Percentiles rank a stretch among this genome's conserved stretches.
phyloP scores from a whole-genome alignment of 192 early-diverging fungal genomes.

The Physocladia obscura region DNA sequence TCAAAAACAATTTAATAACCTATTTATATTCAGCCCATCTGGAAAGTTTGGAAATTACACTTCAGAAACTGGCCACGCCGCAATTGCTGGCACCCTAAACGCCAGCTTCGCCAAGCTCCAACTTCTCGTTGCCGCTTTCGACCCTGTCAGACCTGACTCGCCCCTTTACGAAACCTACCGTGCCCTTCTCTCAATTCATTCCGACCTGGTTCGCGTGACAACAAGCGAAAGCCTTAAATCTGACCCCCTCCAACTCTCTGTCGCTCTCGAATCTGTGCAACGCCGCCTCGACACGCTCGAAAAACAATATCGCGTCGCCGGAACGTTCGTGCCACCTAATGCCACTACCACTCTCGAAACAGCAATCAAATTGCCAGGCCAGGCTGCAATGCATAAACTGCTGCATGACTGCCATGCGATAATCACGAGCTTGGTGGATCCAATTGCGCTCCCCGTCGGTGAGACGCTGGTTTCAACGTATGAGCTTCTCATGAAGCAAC shows the following conservation, averaged over 20 bases:
- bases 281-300: conserved; percentile 1
- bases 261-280: neutral
- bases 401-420: conserved; percentile 20
- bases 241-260: conserved; percentile 8
- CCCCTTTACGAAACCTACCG: conserved; percentile 16
- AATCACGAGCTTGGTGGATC: conserved; percentile 24
- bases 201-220: neutral
- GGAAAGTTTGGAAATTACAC: conserved; percentile 7
- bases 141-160: neutral
- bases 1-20: neutral
- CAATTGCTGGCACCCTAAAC: conserved; percentile 22
- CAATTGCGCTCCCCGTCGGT: conserved; percentile 20
- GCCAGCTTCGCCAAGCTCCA: conserved; percentile 19
- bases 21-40: neutral
- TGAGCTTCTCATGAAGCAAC: conserved; percentile 21
- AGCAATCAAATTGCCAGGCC: conserved; percentile 23
- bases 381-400: conserved; percentile 22
- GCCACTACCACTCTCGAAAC: neutral
- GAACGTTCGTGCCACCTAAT: conserved; percentile 15
- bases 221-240: neutral
- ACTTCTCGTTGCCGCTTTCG: conserved; percentile 19
- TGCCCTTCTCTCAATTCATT: conserved; percentile 15
- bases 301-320: conserved; percentile 5
- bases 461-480: conserved; percentile 28
- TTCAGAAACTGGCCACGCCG: conserved; percentile 20